Evolutionary conservation across 768 basidiomycete genomes (phyloP).

Genomic region (Xerocomus brunneocitrinus): DNA sequence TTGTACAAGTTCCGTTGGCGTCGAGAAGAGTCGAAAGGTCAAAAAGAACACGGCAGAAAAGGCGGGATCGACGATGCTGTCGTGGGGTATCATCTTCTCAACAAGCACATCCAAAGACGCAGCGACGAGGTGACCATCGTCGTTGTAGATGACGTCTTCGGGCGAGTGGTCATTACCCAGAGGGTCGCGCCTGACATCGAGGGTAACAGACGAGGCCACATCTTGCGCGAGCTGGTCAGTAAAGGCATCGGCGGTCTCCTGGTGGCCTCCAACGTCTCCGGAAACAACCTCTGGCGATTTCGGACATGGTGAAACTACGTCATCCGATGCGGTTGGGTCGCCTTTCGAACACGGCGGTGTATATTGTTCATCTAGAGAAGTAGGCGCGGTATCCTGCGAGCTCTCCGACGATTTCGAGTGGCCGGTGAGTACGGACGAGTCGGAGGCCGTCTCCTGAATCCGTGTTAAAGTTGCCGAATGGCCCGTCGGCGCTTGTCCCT

Average conservation of each 20-base stretch:
- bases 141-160: slow-evolving; percentile 86
- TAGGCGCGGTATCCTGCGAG: slow-evolving; percentile 47
- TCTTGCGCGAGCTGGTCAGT: slow-evolving; percentile 56
- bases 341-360: slow-evolving; percentile 27
- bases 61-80: slow-evolving; percentile 80
- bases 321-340: slow-evolving; percentile 26
- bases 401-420: slow-evolving; percentile 41
- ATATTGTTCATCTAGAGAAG: slow-evolving; percentile 45
- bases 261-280: slow-evolving; percentile 43
- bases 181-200: slow-evolving; percentile 35
- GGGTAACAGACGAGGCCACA: slow-evolving; percentile 46
- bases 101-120: slow-evolving; percentile 86
- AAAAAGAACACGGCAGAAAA: slow-evolving; percentile 91
- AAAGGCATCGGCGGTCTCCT: slow-evolving; percentile 30
- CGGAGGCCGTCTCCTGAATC: slow-evolving; percentile 45
- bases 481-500: slow-evolving; percentile 38
- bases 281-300: slow-evolving; percentile 45
- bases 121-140: slow-evolving; percentile 85
- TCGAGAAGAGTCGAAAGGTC: slow-evolving; percentile 89
- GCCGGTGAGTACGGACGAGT: slow-evolving; percentile 41
- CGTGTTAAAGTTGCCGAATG: slow-evolving; percentile 14
- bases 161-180: slow-evolving; percentile 71
- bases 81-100: slow-evolving; percentile 97
- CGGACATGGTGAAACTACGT: slow-evolving; percentile 25
- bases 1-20: slow-evolving; percentile 70